phyloP scores from a whole-genome alignment of 2,329 filamentous ascomycete species.

The Colletotrichum filicis region DNA sequence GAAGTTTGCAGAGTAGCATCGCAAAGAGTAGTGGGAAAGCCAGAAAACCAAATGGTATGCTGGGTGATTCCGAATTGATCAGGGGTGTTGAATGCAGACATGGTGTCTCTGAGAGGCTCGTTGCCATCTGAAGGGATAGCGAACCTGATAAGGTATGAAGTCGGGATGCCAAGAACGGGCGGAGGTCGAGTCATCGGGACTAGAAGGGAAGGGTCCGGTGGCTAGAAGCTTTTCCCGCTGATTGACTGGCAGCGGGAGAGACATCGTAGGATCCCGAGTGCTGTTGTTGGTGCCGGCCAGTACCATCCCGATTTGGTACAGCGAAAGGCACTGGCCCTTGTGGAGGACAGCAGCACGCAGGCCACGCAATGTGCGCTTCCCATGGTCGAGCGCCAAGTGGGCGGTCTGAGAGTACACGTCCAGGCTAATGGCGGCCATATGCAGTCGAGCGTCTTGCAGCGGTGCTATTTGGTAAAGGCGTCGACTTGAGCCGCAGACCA shows the following conservation, averaged over 20 bases:
- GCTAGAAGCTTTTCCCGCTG: conserved; percentile 21
- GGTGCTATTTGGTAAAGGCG: neutral
- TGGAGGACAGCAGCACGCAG: neutral
- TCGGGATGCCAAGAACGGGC: conserved; percentile 12
- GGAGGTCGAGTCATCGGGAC: neutral
- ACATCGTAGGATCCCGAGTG: neutral
- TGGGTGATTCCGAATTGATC: too few species aligned
- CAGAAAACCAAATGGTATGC: neutral
- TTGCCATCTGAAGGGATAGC: neutral
- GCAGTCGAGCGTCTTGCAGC: neutral
- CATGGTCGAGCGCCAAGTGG: conserved; percentile 4
- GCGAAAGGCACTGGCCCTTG: neutral
- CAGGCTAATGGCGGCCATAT: neutral
- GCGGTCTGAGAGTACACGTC: conserved; percentile 9
- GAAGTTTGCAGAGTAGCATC: neutral
- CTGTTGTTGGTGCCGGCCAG: neutral
- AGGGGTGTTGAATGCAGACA: neutral
- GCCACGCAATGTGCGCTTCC: conserved; percentile 18
- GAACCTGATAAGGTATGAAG: neutral
- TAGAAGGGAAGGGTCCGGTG: conserved; percentile 16
- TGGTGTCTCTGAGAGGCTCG: neutral
- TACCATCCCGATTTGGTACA: neutral
- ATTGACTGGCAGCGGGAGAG: conserved; percentile 8
- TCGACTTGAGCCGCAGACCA: neutral
- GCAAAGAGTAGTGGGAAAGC: too few species aligned